Percentiles rank a stretch among this genome's conserved stretches.
Evolutionary conservation across 768 basidiomycete species (phyloP).

Genomic region (Tephrocybe sp.): DNA sequence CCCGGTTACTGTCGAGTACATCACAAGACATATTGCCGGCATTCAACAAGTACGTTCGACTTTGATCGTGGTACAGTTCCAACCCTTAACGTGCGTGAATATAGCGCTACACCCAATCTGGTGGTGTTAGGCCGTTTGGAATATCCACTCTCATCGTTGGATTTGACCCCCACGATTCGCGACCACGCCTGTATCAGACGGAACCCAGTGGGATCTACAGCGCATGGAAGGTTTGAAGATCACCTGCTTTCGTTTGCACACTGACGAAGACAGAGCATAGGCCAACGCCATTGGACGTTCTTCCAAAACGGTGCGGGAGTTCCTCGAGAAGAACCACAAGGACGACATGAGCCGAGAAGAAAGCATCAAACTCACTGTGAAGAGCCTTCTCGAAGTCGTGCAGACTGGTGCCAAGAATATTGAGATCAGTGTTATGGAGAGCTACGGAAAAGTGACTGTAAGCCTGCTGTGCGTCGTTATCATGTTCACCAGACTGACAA

Average conservation of each 20-base stretch:
- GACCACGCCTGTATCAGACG: constrained; percentile 91
- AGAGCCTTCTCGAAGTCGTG: constrained; percentile 94
- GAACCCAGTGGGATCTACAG: constrained; percentile 98
- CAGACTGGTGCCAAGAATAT: constrained; percentile 99
- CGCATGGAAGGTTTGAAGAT: constrained; percentile 86
- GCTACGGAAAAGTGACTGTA: constrained; percentile 91
- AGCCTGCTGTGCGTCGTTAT: constrained; percentile 17
- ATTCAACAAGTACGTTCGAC: constrained; percentile 82
- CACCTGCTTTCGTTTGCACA: background rate
- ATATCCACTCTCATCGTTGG: constrained; percentile 96
- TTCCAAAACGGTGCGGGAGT: constrained; percentile 97
- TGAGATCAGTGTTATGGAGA: constrained; percentile 97
- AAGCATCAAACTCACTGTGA: constrained; percentile 92
- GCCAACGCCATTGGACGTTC: constrained; percentile 98
- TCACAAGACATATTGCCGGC: constrained; percentile 97
- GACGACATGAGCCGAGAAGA: constrained; percentile 88
- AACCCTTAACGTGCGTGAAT: background rate
- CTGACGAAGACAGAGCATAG: constrained; percentile 37
- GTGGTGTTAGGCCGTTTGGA: constrained; percentile 97
- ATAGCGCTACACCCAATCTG: constrained; percentile 96
- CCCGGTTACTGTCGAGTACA: constrained; percentile 97
- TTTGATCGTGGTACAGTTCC: background rate
- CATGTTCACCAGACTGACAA: constrained; percentile 5
- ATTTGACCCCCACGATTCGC: constrained; percentile 90
- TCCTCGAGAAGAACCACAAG: constrained; percentile 96